phyloP scores from a whole-genome alignment of 2,329 filamentous ascomycete species.

The Ceratocystis eucalypticola region DNA sequence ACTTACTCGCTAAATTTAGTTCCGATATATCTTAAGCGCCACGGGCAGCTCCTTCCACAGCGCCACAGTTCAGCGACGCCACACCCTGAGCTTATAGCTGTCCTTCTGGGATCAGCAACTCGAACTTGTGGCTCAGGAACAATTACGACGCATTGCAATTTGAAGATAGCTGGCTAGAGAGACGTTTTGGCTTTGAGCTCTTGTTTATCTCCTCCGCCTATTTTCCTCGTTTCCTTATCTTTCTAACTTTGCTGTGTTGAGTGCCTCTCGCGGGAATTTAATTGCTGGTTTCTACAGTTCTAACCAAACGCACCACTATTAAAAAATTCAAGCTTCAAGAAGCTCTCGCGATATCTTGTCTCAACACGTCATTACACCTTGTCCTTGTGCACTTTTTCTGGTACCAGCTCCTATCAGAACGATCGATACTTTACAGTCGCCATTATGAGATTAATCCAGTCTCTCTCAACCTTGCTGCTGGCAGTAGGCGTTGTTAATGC shows the following conservation, averaged over 20 bases:
- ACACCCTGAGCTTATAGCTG: constrained; percentile 11
- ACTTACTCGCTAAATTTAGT: too few species aligned
- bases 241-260: neutral
- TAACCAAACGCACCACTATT: neutral
- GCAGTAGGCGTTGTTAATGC: constrained; percentile 39
- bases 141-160: neutral
- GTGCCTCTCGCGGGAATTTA: neutral
- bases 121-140: neutral
- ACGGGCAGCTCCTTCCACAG: neutral
- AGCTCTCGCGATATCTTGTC: constrained; percentile 2
- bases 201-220: neutral
- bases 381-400: constrained; percentile 13
- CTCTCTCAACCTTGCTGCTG: constrained; percentile 32
- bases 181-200: constrained; percentile 3
- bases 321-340: neutral
- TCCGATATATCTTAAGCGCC: neutral
- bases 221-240: neutral
- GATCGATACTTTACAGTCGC: neutral
- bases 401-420: constrained; percentile 9
- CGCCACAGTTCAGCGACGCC: constrained; percentile 1
- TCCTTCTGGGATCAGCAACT: constrained; percentile 6
- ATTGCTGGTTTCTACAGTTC: constrained; percentile 11
- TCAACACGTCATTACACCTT: constrained; percentile 8
- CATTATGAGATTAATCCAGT: constrained; percentile 19
- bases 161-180: constrained; percentile 1